Conservation (phyloP, 2,329 filamentous ascomycete species). For the Aspergillus tamarii region DNA sequence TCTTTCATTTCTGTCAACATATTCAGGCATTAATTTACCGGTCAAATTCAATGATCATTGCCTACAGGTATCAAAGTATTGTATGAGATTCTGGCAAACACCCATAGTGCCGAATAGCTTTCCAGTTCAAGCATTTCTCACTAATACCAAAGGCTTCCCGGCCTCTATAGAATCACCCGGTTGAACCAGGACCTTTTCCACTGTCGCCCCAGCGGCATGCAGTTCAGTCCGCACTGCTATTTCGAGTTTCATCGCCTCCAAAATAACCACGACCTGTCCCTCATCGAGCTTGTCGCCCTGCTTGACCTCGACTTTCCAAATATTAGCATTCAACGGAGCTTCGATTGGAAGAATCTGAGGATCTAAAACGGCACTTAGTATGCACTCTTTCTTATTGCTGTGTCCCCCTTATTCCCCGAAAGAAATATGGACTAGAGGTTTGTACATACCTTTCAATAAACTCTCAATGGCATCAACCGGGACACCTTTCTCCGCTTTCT, state of each 20-base stretch:
- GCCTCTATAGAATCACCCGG: conserved; percentile 44
- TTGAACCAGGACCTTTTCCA: conserved; percentile 47
- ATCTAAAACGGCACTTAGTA: conserved; percentile 27
- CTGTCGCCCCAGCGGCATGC: conserved; percentile 29
- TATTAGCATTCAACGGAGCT: conserved; percentile 53
- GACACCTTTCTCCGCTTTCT: conserved; percentile 53
- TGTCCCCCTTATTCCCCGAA: background rate
- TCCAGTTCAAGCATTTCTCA: conserved; percentile 21
- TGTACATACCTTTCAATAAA: conserved; percentile 49
- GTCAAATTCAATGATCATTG: background rate
- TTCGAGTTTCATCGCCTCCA: conserved; percentile 64
- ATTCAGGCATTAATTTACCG: no score
- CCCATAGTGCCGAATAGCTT: background rate
- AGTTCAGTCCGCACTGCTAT: conserved; percentile 47
- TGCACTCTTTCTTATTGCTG: background rate
- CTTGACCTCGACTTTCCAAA: conserved; percentile 56
- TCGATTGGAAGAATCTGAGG: conserved; percentile 43
- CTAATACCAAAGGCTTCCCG: conserved; percentile 36
- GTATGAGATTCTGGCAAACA: background rate
- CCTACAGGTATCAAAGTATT: background rate
- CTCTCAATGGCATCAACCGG: conserved; percentile 54
- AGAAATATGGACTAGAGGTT: background rate
- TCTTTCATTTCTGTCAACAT: background rate
- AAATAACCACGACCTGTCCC: conserved; percentile 49
- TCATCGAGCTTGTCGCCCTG: conserved; percentile 47